Evolutionary conservation across 169 alveolate genomes (phyloP), one percentile per base, ranked within the genome.

Genomic region (Cryptosporidium baileyi): DNA sequence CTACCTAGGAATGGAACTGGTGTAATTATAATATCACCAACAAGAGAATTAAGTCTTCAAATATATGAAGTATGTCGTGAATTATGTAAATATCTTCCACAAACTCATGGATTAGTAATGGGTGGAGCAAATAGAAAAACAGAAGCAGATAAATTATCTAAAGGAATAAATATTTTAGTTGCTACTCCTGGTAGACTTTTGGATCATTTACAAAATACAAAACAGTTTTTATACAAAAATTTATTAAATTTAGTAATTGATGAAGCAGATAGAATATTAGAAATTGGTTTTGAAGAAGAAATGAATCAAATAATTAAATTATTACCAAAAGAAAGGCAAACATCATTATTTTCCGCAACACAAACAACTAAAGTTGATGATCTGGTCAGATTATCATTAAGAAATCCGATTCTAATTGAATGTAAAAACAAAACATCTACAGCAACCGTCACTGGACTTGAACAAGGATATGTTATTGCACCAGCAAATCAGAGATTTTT

Each of bases 261-360:
- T 88, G 99, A 98, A 92, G 99, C 99, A 0, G 99, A 97, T 92
- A 92, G 99, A 32, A 95, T 98, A 28, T 91, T 98, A 63, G 98
- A 97, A 90, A 95, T 96, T 49, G 99, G 99, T n/a, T 98, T 97
- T 90, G 99, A 98, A 91, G 99, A 97, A 89, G 99, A 98, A 91
- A 93, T 98, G 97, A 97, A 96, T 85, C 95, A 96, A 92, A 98
- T 98, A 51, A 91, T 97, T 47, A 95, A 95, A 89, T 82, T 97
- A 49, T 81, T 98, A 45, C 99, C 99, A 7, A 92, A 94, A 88
- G 97, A 97, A 79, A 91, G 99, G 60, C 99, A 97, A 82, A 97
- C 99, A 24, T 91, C 97, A 40, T 92, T 98, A 28, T 98, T 97
- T 93, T 97, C 99, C 2, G 99, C 99, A 1, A 98, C 99, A 0